Conservation (phyloP, 2,329 filamentous ascomycete genomes). For the Orbilia ellipsospora region DNA sequence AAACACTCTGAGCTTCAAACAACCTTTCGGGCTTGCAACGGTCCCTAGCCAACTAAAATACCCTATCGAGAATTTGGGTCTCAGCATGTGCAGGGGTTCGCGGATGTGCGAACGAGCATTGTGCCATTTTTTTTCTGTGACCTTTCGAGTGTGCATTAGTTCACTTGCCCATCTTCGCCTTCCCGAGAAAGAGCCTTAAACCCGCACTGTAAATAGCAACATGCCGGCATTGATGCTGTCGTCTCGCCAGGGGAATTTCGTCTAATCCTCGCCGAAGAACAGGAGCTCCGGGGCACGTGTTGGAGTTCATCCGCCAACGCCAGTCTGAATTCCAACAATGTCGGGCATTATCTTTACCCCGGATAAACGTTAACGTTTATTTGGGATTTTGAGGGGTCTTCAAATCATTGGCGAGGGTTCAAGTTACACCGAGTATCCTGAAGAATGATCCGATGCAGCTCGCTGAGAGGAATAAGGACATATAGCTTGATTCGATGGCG, state of each 20-base stretch:
- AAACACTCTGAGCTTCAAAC: slow-evolving; percentile 49
- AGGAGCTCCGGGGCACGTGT: slow-evolving; percentile 18
- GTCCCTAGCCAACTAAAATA: slow-evolving; percentile 34
- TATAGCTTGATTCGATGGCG: slow-evolving; percentile 15
- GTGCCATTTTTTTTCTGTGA: slow-evolving; percentile 9
- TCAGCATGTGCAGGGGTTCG: slow-evolving; percentile 34
- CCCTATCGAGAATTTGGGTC: slow-evolving; percentile 38
- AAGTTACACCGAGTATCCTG: slow-evolving; percentile 13
- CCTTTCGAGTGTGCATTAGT: slow-evolving; percentile 3
- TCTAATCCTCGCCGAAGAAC: slow-evolving; percentile 25
- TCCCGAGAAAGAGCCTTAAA: slow-evolving; percentile 38
- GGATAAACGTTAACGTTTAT: not conserved
- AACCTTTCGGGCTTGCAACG: slow-evolving; percentile 15
- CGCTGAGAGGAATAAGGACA: not conserved
- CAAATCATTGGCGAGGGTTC: slow-evolving; percentile 7
- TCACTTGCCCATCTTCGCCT: slow-evolving; percentile 32
- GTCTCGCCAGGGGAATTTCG: slow-evolving; percentile 25
- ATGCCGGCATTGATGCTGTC: slow-evolving; percentile 24
- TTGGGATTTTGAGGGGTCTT: not conserved
- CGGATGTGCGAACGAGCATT: slow-evolving; percentile 30
- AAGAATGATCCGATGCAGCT: slow-evolving; percentile 37
- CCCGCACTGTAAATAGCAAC: slow-evolving; percentile 49
- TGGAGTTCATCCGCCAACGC: not conserved
- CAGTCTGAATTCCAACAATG: not conserved
- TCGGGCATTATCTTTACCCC: too few species aligned